These are phyloP conservation scores for Termitomyces heimii DNA, from an alignment of 768 basidiomycete species.

Conservation along the genomic window DNA sequence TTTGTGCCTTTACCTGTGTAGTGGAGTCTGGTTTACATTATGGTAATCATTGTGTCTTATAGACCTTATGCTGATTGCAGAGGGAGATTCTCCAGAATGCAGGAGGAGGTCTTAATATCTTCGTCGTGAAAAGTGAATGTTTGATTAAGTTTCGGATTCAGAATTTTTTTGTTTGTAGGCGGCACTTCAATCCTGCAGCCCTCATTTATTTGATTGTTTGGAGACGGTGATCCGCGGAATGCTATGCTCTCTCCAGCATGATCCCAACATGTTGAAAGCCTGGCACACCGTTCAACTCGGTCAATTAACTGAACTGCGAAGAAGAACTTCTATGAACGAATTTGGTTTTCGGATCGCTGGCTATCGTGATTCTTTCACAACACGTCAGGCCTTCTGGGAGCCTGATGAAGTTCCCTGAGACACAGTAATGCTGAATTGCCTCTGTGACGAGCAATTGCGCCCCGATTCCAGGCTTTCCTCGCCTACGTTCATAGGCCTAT, in stretches of 20 bases:
- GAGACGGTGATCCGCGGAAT: background rate
- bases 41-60: background rate
- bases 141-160: background rate
- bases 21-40: background rate
- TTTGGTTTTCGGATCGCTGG: background rate
- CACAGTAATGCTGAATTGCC: background rate
- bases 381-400: background rate
- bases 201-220: background rate
- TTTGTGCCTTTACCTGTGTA: slow-evolving; percentile 55
- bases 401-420: background rate
- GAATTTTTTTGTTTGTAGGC: background rate
- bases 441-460: background rate
- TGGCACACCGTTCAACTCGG: background rate
- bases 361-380: background rate
- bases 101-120: background rate
- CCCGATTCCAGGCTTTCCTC: background rate
- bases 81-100: background rate
- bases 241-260: background rate
- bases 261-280: background rate
- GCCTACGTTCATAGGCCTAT: background rate
- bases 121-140: background rate
- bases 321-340: background rate
- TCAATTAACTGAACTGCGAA: background rate
- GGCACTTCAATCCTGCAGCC: background rate
- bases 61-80: background rate